phyloP scores from a whole-genome alignment of 2,329 filamentous ascomycete genomes.

The Dactylellina cionopaga region DNA sequence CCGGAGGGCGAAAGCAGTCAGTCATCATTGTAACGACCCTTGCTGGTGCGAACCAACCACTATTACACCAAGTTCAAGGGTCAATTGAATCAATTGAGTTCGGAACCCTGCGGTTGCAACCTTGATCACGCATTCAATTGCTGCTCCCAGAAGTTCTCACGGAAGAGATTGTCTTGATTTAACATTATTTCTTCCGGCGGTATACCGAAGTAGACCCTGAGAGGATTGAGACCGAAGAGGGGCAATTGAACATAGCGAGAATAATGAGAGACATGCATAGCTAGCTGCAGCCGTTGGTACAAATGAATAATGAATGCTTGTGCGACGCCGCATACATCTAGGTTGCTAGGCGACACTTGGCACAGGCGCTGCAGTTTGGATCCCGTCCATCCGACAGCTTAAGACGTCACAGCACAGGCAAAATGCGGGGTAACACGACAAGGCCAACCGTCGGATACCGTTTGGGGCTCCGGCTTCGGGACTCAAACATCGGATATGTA shows the following conservation, averaged over 20 bases:
- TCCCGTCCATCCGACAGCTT: conserved; percentile 44
- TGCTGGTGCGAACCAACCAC: conserved; percentile 5
- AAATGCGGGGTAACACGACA: conserved; percentile 48
- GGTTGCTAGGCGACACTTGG: conserved; percentile 47
- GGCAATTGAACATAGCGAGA: conserved; percentile 2
- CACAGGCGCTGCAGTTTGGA: conserved; percentile 29
- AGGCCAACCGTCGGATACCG: conserved; percentile 6
- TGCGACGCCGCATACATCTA: conserved; percentile 20
- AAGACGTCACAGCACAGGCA: conserved; percentile 38
- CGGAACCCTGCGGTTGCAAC: conserved; percentile 12
- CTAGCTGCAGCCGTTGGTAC: background rate
- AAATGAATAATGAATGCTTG: conserved; percentile 22
- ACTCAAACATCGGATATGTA: background rate
- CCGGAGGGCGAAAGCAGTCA: conserved; percentile 28
- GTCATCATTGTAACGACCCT: conserved; percentile 12
- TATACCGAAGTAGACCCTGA: conserved; percentile 5
- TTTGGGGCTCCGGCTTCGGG: conserved; percentile 9
- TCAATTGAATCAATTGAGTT: conserved; percentile 15
- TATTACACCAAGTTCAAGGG: too few relatives aligned
- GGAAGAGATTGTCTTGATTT: background rate
- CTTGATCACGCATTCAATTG: conserved; percentile 3
- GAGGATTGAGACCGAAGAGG: conserved; percentile 3
- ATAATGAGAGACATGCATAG: background rate
- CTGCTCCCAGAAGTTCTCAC: background rate
- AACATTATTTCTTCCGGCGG: conserved; percentile 15